Conservation (phyloP, 331 rosid species). For the Telfairia occidentalis region DNA sequence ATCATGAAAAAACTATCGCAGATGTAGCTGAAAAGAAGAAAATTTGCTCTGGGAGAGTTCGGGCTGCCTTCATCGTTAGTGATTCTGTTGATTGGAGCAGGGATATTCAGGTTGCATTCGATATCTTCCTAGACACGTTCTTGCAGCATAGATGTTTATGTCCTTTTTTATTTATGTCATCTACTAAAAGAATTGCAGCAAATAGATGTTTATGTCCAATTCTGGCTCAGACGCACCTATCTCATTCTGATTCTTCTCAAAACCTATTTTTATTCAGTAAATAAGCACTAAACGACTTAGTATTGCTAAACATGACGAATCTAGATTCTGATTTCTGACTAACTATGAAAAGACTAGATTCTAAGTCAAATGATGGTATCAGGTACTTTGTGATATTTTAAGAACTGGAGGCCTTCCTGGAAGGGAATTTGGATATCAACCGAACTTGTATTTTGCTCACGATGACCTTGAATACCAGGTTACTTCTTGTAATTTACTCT, state of each 20-base stretch:
- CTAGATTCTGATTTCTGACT: not conserved
- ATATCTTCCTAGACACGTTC: not conserved
- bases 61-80: constrained; percentile 69
- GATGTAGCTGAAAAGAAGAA: constrained; percentile 18
- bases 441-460: constrained; percentile 28
- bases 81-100: constrained; percentile 98
- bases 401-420: constrained; percentile 45
- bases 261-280: not conserved
- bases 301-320: not conserved
- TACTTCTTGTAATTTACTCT: constrained; percentile 6
- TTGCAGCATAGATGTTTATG: not conserved
- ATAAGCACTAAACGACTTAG: not conserved
- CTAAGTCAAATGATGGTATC: constrained; percentile 1
- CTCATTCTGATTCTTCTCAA: not conserved
- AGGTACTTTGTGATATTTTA: constrained; percentile 38
- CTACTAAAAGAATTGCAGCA: not conserved
- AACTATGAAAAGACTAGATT: not conserved
- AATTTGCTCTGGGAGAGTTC: constrained; percentile 54
- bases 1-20: constrained; percentile 7
- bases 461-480: constrained; percentile 45
- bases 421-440: constrained; percentile 25
- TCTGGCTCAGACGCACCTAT: not conserved
- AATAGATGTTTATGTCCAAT: not conserved
- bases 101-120: constrained; percentile 61
- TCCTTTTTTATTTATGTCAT: not conserved